A percentile compares a stretch with the other conserved stretches of the same genome.
Evolutionary conservation across 345 rosid genomes (phyloP).

Genomic region (Euphorbia lathyris): DNA sequence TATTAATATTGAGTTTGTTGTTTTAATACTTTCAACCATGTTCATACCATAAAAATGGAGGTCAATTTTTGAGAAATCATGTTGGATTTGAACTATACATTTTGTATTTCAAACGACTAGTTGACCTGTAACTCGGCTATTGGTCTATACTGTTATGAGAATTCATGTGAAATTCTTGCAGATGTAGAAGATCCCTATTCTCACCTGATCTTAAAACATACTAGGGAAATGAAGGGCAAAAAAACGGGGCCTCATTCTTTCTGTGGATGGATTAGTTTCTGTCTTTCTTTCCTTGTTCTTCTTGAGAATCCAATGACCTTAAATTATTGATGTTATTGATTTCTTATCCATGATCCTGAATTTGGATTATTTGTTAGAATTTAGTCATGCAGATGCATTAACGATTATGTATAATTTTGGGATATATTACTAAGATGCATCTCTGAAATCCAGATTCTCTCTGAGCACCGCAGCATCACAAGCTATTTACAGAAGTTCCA

Average conservation of each 20-base stretch:
- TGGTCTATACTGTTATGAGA: not conserved
- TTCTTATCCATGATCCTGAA: not conserved
- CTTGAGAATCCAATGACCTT: slow-evolving; percentile 2
- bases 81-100: not conserved
- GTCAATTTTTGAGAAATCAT: not conserved
- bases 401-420: slow-evolving; percentile 10
- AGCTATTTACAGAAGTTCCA: slow-evolving; percentile 95
- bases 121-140: not conserved
- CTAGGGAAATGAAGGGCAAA: not conserved
- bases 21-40: not conserved
- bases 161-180: not conserved
- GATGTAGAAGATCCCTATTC: not conserved
- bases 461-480: slow-evolving; percentile 88
- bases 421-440: slow-evolving; percentile 8
- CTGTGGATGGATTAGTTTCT: not conserved
- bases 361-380: not conserved
- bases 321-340: not conserved
- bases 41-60: not conserved
- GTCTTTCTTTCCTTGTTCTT: not conserved
- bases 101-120: slow-evolving; percentile 1
- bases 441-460: slow-evolving; percentile 60
- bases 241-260: not conserved
- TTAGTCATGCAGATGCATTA: not conserved
- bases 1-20: not conserved
- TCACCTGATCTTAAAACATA: not conserved